A percentile compares a stretch with the other conserved stretches of the same genome.
phyloP scores from a whole-genome alignment of 2,329 filamentous ascomycete genomes.

The Cladobotryum protrusum region DNA sequence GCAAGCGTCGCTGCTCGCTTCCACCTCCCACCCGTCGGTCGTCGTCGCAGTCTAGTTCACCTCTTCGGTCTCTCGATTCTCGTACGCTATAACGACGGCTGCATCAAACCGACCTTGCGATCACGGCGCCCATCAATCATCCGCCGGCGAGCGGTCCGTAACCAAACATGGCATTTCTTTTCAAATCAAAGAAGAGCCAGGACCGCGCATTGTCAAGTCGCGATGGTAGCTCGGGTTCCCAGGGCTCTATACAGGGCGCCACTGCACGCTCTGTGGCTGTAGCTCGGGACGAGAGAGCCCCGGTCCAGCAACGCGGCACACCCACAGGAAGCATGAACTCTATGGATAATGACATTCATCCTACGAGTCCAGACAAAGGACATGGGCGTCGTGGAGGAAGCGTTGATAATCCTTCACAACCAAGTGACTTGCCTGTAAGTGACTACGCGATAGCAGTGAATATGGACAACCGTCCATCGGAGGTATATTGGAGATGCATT shows the following conservation, averaged over 20 bases:
- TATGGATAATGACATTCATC: slow-evolving; percentile 51
- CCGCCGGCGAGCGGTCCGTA: slow-evolving; percentile 34
- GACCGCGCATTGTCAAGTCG: slow-evolving; percentile 53
- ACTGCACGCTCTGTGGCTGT: slow-evolving; percentile 34
- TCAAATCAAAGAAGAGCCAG: slow-evolving; percentile 75
- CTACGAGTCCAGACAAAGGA: slow-evolving; percentile 59
- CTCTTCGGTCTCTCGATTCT: neutral
- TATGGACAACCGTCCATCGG: too few species aligned
- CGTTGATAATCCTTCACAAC: slow-evolving; percentile 41
- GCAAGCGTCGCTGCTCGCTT: slow-evolving; percentile 10
- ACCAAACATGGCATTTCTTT: slow-evolving; percentile 69
- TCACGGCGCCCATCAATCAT: slow-evolving; percentile 16
- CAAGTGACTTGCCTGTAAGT: slow-evolving; percentile 38
- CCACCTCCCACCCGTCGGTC: neutral
- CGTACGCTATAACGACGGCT: neutral
- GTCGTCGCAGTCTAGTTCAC: slow-evolving; percentile 5
- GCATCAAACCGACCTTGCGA: slow-evolving; percentile 5
- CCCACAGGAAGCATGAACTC: slow-evolving; percentile 76
- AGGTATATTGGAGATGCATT: too few species aligned
- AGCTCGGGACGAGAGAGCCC: slow-evolving; percentile 48
- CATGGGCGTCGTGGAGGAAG: slow-evolving; percentile 50
- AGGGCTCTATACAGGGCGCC: slow-evolving; percentile 44
- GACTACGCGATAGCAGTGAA: neutral
- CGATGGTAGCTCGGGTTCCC: slow-evolving; percentile 44
- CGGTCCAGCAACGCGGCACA: slow-evolving; percentile 52